Conservation (phyloP, 805 yeast species). For the Lachancea fermentati region DNA sequence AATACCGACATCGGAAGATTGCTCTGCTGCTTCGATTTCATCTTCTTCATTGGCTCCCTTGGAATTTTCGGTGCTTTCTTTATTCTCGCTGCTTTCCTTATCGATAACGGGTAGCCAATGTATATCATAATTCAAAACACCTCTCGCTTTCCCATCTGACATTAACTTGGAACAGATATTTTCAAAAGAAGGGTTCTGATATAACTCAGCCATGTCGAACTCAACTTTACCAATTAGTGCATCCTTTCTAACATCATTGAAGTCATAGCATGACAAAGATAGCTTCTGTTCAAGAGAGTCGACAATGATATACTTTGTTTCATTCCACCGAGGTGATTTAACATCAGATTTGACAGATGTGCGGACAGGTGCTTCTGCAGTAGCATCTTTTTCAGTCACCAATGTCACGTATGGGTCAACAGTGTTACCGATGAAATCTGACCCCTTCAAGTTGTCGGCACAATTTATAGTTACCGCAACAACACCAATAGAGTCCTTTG, state of each 20-base stretch:
- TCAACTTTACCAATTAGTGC: slow-evolving; percentile 44
- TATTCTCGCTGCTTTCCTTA: not conserved
- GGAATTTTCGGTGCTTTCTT: slow-evolving; percentile 18
- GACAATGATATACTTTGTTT: slow-evolving; percentile 55
- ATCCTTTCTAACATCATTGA: slow-evolving; percentile 52
- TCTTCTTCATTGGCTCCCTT: slow-evolving; percentile 23
- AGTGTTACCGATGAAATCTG: slow-evolving; percentile 35
- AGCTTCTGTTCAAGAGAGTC: slow-evolving; percentile 52
- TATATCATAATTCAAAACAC: slow-evolving; percentile 52
- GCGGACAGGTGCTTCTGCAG: slow-evolving; percentile 34
- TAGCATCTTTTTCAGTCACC: slow-evolving; percentile 38
- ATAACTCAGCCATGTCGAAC: slow-evolving; percentile 52
- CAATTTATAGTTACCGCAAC: slow-evolving; percentile 57
- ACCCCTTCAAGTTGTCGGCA: slow-evolving; percentile 43
- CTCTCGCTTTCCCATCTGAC: slow-evolving; percentile 46
- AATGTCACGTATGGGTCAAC: slow-evolving; percentile 57
- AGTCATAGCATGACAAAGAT: slow-evolving; percentile 49
- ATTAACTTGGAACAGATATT: slow-evolving; percentile 25
- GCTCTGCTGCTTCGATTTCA: slow-evolving; percentile 29
- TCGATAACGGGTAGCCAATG: slow-evolving; percentile 35
- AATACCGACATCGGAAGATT: slow-evolving; percentile 69
- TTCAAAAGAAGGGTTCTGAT: slow-evolving; percentile 43
- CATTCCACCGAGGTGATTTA: slow-evolving; percentile 60
- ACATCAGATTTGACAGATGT: slow-evolving; percentile 55
- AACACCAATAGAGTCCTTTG: slow-evolving; percentile 66